These are phyloP conservation scores for Sphaerostilbella broomeana DNA, from an alignment of 2,329 filamentous ascomycete species.

Conservation along the genomic window DNA sequence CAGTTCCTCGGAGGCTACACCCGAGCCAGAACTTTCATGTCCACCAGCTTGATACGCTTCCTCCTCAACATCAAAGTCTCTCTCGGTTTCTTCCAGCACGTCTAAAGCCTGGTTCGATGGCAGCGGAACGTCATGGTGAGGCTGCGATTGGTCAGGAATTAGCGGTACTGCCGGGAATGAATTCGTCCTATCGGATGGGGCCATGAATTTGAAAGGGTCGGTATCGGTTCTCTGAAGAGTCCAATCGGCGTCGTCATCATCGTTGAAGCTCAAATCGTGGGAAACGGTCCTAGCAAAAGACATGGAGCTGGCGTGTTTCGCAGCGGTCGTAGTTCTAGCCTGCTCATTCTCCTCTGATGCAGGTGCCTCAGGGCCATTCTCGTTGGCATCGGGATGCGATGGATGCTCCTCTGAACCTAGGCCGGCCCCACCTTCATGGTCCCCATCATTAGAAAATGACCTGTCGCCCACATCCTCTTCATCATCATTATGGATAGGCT, in stretches of 20 bases:
- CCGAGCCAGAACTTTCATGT: conserved; percentile 10
- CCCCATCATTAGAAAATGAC: conserved; percentile 19
- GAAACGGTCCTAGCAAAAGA: conserved; percentile 60
- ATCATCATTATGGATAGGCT: conserved; percentile 3
- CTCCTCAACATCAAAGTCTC: conserved; percentile 38
- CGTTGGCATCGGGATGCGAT: conserved; percentile 11
- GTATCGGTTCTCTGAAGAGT: conserved; percentile 44
- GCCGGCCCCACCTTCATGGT: conserved; percentile 21
- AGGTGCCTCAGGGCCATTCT: background rate
- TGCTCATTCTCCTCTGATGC: background rate
- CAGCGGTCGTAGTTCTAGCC: conserved; percentile 13
- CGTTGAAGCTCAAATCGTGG: conserved; percentile 53
- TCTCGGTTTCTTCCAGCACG: conserved; percentile 47
- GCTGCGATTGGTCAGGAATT: conserved; percentile 21
- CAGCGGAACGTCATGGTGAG: conserved; percentile 33
- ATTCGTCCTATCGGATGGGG: conserved; percentile 51
- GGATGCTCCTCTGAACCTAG: conserved; percentile 19
- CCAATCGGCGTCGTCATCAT: conserved; percentile 56
- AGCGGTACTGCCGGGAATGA: conserved; percentile 55
- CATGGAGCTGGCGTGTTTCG: conserved; percentile 53
- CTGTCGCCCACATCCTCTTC: conserved; percentile 14
- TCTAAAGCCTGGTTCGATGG: conserved; percentile 47
- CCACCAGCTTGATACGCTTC: conserved; percentile 24
- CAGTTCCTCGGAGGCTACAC: conserved; percentile 8
- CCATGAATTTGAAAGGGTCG: conserved; percentile 51